Evolutionary conservation across 1,284 basidiomycete species (phyloP), one percentile per base, ranked within the genome.

Genomic region (Ustilago nuda): DNA sequence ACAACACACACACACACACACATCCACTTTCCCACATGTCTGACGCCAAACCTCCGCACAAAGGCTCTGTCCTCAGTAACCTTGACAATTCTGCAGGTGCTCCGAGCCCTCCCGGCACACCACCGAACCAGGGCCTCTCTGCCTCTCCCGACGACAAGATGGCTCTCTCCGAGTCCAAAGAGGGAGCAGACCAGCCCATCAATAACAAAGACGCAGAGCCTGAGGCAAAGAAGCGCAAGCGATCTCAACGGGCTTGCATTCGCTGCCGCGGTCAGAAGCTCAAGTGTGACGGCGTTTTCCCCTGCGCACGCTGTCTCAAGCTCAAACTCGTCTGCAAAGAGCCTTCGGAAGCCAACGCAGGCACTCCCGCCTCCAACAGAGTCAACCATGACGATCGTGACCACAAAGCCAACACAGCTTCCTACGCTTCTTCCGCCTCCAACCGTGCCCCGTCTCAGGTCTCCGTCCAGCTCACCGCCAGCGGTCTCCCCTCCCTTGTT

Each of bases 201-300:
- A 48, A 30, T 33, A 43, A 41, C 32, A 76, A 76, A 45, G 74
- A 76, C 17, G 41, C 41, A 9, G 69, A 72, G 54, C 65, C 74
- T 4, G 74, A 76, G 37, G 54, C 65, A 52, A 76, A 76, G 54
- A 76, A 76, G 62, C 68, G 74, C 23, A 76, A 76, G 41, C 68
- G 74, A n/a, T 76, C 74, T 2, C 74, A 76, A 48, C 59, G 74
- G 19, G 74, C 74, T 30, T 76, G 74, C 62, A 62, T 76, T n/a
- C 65, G 74, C 4, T 76, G 74, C 23, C 68, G 69, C 13, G 69
- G 74, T 39, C 74, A 76, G 54, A 76, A 76, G 56, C 74, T 76
- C 52, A 76, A 76, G 32, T 76, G 74, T 39, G 74, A 76, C 32
- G 74, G 74, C 37, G 74, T 76, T 17, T 76, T 76, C 32, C 74